Percentiles rank a stretch among this genome's conserved stretches.
These are phyloP conservation scores for Cucumis cinereus DNA, from an alignment of 306 rosid genomes.

Conservation along the genomic window DNA sequence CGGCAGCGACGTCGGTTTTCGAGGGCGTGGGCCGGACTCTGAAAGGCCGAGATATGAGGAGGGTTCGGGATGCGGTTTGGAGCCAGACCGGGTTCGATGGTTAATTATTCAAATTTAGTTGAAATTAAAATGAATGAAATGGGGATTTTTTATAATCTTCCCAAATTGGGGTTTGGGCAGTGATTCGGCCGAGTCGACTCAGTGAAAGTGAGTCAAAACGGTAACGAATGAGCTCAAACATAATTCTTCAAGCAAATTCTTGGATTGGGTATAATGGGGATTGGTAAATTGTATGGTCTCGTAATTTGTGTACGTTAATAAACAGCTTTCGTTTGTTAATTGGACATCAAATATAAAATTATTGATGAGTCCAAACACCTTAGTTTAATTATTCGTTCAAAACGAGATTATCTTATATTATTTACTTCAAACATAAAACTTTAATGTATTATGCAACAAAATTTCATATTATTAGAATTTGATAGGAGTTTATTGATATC, in stretches of 20 bases:
- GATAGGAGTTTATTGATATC: too few relatives aligned
- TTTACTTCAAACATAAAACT: too few relatives aligned
- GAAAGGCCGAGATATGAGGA: slow-evolving; percentile 88
- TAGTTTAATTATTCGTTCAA: too few relatives aligned
- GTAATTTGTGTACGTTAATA: not conserved
- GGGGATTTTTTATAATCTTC: not conserved
- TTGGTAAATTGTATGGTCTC: not conserved
- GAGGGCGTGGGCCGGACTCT: slow-evolving; percentile 93
- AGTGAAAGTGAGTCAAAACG: not conserved
- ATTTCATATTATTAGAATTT: too few relatives aligned
- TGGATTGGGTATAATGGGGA: not conserved
- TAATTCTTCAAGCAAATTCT: slow-evolving; percentile 3
- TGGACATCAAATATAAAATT: not conserved
- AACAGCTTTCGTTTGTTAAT: not conserved
- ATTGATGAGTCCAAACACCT: too few relatives aligned
- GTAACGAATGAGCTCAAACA: slow-evolving; percentile 32
- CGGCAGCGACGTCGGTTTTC: slow-evolving; percentile 68
- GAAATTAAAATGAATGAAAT: not conserved
- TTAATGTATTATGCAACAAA: too few relatives aligned
- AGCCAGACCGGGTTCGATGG: slow-evolving; percentile 95
- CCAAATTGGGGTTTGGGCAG: not conserved
- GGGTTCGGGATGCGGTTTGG: slow-evolving; percentile 96
- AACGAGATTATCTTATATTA: too few relatives aligned
- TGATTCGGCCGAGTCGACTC: slow-evolving; percentile 9
- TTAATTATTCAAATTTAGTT: slow-evolving; percentile 4